These are phyloP conservation scores for Colletotrichum eleusines DNA, from an alignment of 2,329 filamentous ascomycete genomes.

Conservation along the genomic window DNA sequence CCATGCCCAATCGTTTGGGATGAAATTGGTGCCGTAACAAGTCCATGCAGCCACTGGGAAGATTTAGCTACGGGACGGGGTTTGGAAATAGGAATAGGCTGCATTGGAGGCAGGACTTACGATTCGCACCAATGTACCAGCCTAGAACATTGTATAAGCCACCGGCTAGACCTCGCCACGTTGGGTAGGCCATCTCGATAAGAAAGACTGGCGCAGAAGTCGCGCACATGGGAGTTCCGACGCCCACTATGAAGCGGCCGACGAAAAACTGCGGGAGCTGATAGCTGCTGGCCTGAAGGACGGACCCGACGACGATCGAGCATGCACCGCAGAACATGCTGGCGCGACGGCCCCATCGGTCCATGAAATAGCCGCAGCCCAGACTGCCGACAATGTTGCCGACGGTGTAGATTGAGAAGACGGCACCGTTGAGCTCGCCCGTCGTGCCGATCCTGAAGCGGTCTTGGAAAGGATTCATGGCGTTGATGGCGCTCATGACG, in stretches of 20 bases:
- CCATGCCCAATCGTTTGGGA: conserved; percentile 62
- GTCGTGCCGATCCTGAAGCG: conserved; percentile 41
- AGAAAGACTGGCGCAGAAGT: conserved; percentile 42
- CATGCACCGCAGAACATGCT: conserved; percentile 42
- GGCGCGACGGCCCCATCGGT: conserved; percentile 41
- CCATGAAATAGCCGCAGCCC: conserved; percentile 43
- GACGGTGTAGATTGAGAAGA: conserved; percentile 42
- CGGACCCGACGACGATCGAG: conserved; percentile 40
- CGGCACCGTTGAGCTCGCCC: conserved; percentile 37
- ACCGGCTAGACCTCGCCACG: conserved; percentile 43
- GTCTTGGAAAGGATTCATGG: conserved; percentile 42
- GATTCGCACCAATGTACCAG: conserved; percentile 43
- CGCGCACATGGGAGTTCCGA: conserved; percentile 39
- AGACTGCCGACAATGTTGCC: conserved; percentile 41
- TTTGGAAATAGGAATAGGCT: neutral
- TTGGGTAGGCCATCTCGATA: conserved; percentile 43
- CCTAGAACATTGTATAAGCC: conserved; percentile 43
- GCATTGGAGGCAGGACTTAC: conserved; percentile 10
- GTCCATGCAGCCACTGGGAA: conserved; percentile 56
- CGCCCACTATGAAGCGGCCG: conserved; percentile 41
- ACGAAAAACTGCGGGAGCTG: conserved; percentile 42
- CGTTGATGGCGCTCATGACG: conserved; percentile 43
- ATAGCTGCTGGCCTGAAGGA: conserved; percentile 41
- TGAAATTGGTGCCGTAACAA: conserved; percentile 58
- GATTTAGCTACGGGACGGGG: neutral